Evolutionary conservation across 2,329 filamentous ascomycete genomes (phyloP).

Genomic region (Cladophialophora chaetospira): DNA sequence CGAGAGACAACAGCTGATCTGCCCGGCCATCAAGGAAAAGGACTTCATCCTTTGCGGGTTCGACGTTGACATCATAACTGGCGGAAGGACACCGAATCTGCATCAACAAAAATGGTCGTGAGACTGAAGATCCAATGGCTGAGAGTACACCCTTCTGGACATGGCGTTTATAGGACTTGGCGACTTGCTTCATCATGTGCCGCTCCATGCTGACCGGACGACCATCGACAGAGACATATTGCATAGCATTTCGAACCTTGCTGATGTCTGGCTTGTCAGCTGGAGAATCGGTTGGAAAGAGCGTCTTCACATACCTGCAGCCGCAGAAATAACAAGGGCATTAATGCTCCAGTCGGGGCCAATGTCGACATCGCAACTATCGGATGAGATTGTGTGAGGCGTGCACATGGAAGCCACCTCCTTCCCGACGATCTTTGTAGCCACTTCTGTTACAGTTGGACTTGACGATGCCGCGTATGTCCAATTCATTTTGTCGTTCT

Average conservation of each 20-base stretch:
- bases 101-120: constrained; percentile 59
- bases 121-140: constrained; percentile 23
- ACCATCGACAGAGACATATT: constrained; percentile 60
- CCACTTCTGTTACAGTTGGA: constrained; percentile 54
- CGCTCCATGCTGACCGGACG: constrained; percentile 55
- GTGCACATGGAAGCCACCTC: constrained; percentile 56
- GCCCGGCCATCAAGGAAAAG: constrained; percentile 54
- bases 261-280: constrained; percentile 41
- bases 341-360: constrained; percentile 45
- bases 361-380: constrained; percentile 29
- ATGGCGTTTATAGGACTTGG: constrained; percentile 53
- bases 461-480: constrained; percentile 55
- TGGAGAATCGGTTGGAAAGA: not conserved
- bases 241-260: constrained; percentile 40
- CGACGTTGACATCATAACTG: constrained; percentile 64
- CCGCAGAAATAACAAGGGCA: constrained; percentile 51
- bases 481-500: constrained; percentile 64
- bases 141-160: constrained; percentile 39
- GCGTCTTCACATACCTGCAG: constrained; percentile 1
- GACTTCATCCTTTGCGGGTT: constrained; percentile 65
- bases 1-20: constrained; percentile 44
- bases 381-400: constrained; percentile 33
- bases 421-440: constrained; percentile 57
- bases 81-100: constrained; percentile 56
- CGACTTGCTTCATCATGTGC: constrained; percentile 57